A percentile compares a stretch with the other conserved stretches of the same genome.
These are phyloP conservation scores for Diophrys appendiculata DNA, from an alignment of 73 alveolate genomes.

Conservation along the genomic window DNA sequence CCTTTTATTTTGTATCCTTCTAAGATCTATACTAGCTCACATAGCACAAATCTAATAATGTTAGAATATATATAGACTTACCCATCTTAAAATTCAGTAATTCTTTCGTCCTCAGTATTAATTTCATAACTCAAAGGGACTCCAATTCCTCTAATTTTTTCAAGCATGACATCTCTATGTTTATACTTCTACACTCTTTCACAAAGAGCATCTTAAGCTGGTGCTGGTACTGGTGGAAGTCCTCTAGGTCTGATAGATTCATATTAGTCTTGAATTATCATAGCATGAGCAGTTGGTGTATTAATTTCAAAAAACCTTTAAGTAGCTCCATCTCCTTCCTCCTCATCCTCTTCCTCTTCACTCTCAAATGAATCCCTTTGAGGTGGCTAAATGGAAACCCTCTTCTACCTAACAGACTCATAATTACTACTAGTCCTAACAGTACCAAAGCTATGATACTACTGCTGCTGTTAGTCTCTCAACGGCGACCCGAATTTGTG, in stretches of 20 bases:
- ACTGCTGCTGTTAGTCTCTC: no score
- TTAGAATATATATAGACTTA: conserved; percentile 1
- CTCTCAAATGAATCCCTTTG: background rate
- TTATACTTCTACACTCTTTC: background rate
- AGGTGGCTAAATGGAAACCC: background rate
- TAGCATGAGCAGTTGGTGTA: no score
- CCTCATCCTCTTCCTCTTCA: background rate
- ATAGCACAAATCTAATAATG: conserved; percentile 20
- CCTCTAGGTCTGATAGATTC: background rate
- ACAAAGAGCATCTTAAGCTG: background rate
- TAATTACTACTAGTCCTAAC: no score
- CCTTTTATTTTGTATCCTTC: conserved; percentile 29
- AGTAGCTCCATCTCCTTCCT: background rate
- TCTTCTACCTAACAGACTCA: no score
- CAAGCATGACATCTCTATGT: background rate
- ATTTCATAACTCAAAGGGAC: background rate
- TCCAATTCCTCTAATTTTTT: background rate
- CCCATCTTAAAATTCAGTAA: conserved; percentile 53
- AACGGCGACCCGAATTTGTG: no score
- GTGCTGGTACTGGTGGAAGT: background rate
- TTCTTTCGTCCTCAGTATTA: conserved; percentile 3
- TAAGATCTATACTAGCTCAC: conserved; percentile 31
- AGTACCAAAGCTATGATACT: no score
- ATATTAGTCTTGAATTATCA: background rate
- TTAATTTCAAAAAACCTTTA: no score